phyloP scores from a whole-genome alignment of 2,329 filamentous ascomycete species.

The Chalaropsis thielavioides region DNA sequence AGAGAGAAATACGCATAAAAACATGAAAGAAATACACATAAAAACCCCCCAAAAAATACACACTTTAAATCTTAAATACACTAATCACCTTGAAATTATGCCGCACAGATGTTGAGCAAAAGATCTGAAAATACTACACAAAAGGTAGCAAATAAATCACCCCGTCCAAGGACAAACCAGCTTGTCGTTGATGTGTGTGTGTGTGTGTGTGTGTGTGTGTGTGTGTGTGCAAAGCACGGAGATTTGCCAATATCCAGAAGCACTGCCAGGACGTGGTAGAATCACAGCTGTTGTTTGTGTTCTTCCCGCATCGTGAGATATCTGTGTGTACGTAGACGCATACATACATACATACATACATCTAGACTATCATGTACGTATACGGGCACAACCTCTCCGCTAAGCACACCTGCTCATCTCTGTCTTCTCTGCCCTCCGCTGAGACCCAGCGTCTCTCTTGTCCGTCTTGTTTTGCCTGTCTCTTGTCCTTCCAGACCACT shows the following conservation, averaged over 20 bases:
- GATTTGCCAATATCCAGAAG: neutral
- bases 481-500: neutral
- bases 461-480: neutral
- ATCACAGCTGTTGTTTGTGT: too few species aligned
- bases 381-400: too few species aligned
- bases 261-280: too few species aligned
- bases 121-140: constrained; percentile 2
- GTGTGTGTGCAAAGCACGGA: neutral
- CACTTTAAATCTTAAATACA: neutral
- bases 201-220: too few species aligned
- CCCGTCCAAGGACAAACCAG: neutral
- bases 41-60: too few species aligned
- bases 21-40: neutral
- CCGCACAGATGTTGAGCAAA: constrained; percentile 1
- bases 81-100: neutral
- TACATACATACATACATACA: too few species aligned
- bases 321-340: too few species aligned
- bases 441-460: neutral
- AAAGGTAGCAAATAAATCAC: neutral
- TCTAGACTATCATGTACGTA: too few species aligned
- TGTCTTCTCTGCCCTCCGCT: neutral
- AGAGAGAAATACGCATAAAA: too few species aligned
- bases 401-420: too few species aligned
- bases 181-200: neutral
- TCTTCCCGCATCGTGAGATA: neutral